Percentiles rank a stretch among this genome's conserved stretches.
These are phyloP conservation scores for Panaeolus papilionaceus DNA, from an alignment of 768 basidiomycete genomes.

Conservation along the genomic window DNA sequence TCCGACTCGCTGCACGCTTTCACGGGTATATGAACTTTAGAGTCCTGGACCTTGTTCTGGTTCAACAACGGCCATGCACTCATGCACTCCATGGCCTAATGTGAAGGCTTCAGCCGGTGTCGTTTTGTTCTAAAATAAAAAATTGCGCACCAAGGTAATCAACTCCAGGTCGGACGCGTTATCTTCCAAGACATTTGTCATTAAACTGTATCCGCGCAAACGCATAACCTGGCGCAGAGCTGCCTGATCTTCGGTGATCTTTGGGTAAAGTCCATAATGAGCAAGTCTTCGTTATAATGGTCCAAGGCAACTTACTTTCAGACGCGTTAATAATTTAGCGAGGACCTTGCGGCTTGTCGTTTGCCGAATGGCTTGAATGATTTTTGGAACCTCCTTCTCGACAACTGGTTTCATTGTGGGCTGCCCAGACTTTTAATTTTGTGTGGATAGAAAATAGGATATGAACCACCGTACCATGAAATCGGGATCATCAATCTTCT, in stretches of 20 bases:
- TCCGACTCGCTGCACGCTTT: conserved; percentile 57
- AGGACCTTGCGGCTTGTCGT: conserved; percentile 85
- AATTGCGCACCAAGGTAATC: conserved; percentile 62
- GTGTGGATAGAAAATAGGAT: conserved; percentile 14
- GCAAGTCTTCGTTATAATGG: not conserved
- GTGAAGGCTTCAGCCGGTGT: conserved; percentile 31
- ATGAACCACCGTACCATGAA: conserved; percentile 66
- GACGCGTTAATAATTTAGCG: conserved; percentile 80
- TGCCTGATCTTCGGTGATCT: conserved; percentile 87
- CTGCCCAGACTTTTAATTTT: conserved; percentile 42
- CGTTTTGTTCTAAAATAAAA: conserved; percentile 1
- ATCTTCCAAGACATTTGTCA: conserved; percentile 89
- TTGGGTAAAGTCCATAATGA: conserved; percentile 9
- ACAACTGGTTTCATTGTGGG: conserved; percentile 78
- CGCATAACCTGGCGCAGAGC: conserved; percentile 88
- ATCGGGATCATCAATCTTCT: conserved; percentile 91
- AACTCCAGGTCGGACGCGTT: conserved; percentile 73
- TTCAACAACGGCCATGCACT: conserved; percentile 80
- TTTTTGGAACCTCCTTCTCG: conserved; percentile 86
- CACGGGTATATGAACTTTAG: conserved; percentile 67
- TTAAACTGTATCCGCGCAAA: conserved; percentile 90
- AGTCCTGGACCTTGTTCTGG: conserved; percentile 92
- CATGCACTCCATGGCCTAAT: conserved; percentile 71
- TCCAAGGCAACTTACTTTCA: conserved; percentile 60
- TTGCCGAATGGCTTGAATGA: conserved; percentile 91